phyloP scores from a whole-genome alignment of 345 rosid genomes.

The Rhizophora apiculata region DNA sequence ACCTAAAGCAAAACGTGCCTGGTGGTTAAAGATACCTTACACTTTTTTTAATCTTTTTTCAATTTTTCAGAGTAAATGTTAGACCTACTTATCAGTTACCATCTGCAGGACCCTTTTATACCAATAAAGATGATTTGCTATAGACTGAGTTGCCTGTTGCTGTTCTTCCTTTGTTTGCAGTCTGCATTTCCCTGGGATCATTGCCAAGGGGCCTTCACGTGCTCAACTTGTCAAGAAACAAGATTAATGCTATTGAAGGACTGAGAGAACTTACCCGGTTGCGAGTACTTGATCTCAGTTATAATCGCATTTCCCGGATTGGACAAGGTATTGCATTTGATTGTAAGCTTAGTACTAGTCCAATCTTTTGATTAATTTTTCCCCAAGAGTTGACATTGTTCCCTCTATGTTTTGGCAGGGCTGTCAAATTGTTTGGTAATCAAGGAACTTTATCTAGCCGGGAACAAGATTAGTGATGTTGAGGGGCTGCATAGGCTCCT shows the following conservation, averaged over 20 bases:
- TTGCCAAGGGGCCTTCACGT: constrained; percentile 86
- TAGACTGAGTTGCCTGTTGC: not conserved
- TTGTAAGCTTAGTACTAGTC: not conserved
- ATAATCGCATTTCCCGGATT: constrained; percentile 82
- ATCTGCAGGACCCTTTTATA: too few species aligned
- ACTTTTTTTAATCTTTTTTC: too few species aligned
- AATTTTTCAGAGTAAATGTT: too few species aligned
- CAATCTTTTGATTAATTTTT: not conserved
- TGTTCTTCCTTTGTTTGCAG: constrained; percentile 41
- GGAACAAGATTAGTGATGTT: constrained; percentile 83
- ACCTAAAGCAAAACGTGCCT: not conserved
- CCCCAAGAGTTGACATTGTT: not conserved
- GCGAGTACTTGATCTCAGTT: constrained; percentile 82
- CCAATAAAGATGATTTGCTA: too few species aligned
- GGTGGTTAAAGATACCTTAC: not conserved
- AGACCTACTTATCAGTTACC: not conserved
- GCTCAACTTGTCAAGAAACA: constrained; percentile 78
- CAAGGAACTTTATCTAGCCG: constrained; percentile 85
- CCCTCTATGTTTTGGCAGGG: constrained; percentile 38
- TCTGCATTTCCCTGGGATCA: constrained; percentile 59
- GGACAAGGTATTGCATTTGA: constrained; percentile 65
- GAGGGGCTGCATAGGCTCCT: constrained; percentile 90
- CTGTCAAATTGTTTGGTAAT: constrained; percentile 80
- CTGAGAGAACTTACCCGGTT: constrained; percentile 75
- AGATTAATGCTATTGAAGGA: constrained; percentile 75